These are phyloP conservation scores for Tephrocybe rancida DNA, from an alignment of 768 basidiomycete genomes.

Conservation along the genomic window DNA sequence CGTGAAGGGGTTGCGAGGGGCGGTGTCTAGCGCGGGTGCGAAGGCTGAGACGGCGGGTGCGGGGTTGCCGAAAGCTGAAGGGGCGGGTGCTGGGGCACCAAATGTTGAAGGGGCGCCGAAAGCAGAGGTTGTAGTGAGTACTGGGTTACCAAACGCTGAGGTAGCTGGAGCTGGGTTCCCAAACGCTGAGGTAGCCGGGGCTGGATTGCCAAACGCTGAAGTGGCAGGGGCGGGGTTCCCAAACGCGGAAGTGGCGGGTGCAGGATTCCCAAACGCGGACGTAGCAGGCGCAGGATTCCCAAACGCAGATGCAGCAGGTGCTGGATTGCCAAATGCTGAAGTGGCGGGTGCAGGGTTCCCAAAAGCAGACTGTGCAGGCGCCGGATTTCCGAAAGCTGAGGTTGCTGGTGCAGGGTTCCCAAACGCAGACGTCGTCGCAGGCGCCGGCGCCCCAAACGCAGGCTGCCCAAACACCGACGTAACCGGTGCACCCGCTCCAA, in stretches of 20 bases:
- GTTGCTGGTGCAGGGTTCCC: background rate
- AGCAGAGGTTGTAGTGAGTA: slow-evolving; percentile 6
- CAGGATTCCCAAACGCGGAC: slow-evolving; percentile 23
- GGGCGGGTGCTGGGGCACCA: too few relatives aligned
- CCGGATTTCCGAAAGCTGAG: slow-evolving; percentile 26
- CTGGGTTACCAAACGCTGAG: background rate
- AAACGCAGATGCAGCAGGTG: slow-evolving; percentile 10
- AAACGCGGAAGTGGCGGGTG: slow-evolving; percentile 11
- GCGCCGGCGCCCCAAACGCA: slow-evolving; percentile 2
- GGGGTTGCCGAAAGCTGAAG: too few relatives aligned
- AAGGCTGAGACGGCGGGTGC: too few relatives aligned
- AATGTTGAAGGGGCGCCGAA: slow-evolving; percentile 6
- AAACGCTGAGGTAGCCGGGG: background rate
- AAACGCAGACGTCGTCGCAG: background rate
- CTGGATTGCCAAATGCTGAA: slow-evolving; percentile 19
- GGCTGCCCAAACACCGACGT: slow-evolving; percentile 27
- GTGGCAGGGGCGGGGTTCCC: background rate
- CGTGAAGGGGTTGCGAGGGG: slow-evolving; percentile 9
- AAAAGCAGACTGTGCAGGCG: background rate
- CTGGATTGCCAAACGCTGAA: slow-evolving; percentile 17
- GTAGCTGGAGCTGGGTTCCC: background rate
- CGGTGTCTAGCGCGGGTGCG: background rate
- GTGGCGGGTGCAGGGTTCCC: slow-evolving; percentile 5
- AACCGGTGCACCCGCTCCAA: slow-evolving; percentile 21
- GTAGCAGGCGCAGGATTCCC: slow-evolving; percentile 12